These are phyloP conservation scores for Eimeria tenella DNA, from an alignment of 169 alveolate genomes.

Conservation along the genomic window DNA sequence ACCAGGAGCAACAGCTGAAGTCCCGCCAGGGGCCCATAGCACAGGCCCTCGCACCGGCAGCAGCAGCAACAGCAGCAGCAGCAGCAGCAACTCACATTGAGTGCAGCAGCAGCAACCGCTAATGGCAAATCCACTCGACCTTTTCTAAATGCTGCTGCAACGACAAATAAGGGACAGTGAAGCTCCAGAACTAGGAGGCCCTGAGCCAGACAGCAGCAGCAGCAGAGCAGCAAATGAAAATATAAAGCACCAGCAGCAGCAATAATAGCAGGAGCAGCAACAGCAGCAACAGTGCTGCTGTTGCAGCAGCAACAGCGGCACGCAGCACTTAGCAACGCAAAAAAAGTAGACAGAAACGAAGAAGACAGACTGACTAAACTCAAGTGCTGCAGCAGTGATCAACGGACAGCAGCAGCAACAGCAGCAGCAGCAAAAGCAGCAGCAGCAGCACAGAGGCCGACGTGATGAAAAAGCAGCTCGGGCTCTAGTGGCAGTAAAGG, in stretches of 20 bases:
- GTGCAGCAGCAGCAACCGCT: slow-evolving; percentile 50
- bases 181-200: slow-evolving; percentile 1
- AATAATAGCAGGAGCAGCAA: neutral
- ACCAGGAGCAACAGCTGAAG: neutral
- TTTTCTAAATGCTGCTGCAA: neutral
- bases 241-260: neutral
- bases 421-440: neutral
- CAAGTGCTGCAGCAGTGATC: too few species aligned
- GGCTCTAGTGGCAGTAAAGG: neutral
- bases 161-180: neutral
- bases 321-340: too few species aligned
- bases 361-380: neutral
- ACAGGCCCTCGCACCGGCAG: neutral
- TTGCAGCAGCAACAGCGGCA: too few species aligned
- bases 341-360: too few species aligned
- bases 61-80: slow-evolving; percentile 47
- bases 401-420: neutral
- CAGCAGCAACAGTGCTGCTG: neutral
- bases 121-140: neutral
- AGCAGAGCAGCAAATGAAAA: neutral
- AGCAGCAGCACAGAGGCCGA: neutral
- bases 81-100: slow-evolving; percentile 21
- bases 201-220: neutral
- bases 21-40: neutral
- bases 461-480: neutral